Base-by-base conservation (phyloP, 2,329 filamentous ascomycete species). In the Fusarium foetens region DNA sequence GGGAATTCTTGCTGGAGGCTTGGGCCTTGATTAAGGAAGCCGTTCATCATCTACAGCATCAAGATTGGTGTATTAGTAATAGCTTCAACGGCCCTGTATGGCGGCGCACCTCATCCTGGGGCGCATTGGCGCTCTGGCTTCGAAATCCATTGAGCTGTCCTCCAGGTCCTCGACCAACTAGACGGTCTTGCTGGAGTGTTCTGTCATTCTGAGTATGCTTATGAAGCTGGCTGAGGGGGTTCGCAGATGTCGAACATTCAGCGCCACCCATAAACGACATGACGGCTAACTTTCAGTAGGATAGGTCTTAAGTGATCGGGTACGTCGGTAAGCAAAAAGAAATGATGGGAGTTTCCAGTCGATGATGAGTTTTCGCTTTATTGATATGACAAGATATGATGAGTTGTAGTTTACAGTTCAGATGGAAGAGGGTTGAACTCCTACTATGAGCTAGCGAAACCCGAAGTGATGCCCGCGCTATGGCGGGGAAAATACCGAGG, bases 121-220 rank as follows among this genome's bases (percentile, higher is more conserved):
- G 90, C 45, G 88, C 88, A 77, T 89, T 90, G 80, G 90, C 89
- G 63, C 87, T 88, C 75, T 89, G 88, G 80, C 89, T 95, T 72
- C 94, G 89, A 86, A 97, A 95, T 77, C 93, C 90, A 80, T 93
- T 92, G 77, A 93, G 87, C 78, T 92, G 85, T 12, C 89, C 91
- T 46, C 88, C 90, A 1, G 93, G 92, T 1, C 90, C 91, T 73
- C 92, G 87, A 70, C 93, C 94, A 67, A 93, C 91, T 69, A 98
- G 86, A 66, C 96, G 90, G 82, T 99, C 96, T 78, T 95, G 89
- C 84, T 98, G 96, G 64, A 98, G 86, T 64, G 93, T 96, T 84
- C 95, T 97, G 85, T 99, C 96, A 87, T 97, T 94, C 80, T 97
- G 93, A 63, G 96, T 94, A 83, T 98, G 95, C 84, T 99, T 99